Percentiles rank a stretch among this genome's conserved stretches.
phyloP scores from a whole-genome alignment of 1,284 basidiomycete genomes.

The Somion occarium region DNA sequence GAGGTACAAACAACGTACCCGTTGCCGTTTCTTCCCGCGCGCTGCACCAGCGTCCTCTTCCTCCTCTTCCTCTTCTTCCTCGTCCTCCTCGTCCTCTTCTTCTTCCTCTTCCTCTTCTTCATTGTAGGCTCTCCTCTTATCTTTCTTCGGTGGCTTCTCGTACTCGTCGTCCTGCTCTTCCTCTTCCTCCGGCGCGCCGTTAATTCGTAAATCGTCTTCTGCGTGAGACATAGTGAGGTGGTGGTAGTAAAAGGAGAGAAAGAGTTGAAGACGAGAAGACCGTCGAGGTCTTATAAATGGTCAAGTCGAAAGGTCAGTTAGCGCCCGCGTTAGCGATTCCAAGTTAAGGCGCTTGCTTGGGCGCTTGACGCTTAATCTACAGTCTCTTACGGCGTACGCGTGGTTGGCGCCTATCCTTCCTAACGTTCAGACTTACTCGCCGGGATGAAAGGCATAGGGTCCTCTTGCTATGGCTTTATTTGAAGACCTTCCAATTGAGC shows the following conservation, averaged over 20 bases:
- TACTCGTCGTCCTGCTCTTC: slow-evolving; percentile 25
- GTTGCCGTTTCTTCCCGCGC: slow-evolving; percentile 49
- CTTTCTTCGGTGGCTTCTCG: slow-evolving; percentile 24
- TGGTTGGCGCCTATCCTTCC: too few relatives aligned
- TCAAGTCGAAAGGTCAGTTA: too few relatives aligned
- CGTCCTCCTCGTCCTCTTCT: slow-evolving; percentile 48
- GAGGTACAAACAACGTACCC: slow-evolving; percentile 33
- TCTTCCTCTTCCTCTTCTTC: slow-evolving; percentile 53
- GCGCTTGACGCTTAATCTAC: too few relatives aligned
- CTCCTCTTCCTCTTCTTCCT: slow-evolving; percentile 37
- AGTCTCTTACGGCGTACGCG: too few relatives aligned
- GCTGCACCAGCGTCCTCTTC: slow-evolving; percentile 36
- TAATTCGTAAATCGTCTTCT: slow-evolving; percentile 36
- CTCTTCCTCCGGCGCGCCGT: slow-evolving; percentile 31
- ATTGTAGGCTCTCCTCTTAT: slow-evolving; percentile 30
- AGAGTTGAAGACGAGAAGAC: background rate
- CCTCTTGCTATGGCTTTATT: slow-evolving; percentile 30
- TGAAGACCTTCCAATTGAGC: slow-evolving; percentile 53
- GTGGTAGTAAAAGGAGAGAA: background rate
- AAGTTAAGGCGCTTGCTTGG: too few relatives aligned
- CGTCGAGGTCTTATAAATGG: too few relatives aligned
- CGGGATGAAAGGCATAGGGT: background rate
- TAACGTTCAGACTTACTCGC: too few relatives aligned
- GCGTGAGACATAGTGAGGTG: slow-evolving; percentile 44
- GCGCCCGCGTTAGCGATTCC: too few relatives aligned